Conservation (phyloP, 768 basidiomycete species). For the Russula griseocarnosa region DNA sequence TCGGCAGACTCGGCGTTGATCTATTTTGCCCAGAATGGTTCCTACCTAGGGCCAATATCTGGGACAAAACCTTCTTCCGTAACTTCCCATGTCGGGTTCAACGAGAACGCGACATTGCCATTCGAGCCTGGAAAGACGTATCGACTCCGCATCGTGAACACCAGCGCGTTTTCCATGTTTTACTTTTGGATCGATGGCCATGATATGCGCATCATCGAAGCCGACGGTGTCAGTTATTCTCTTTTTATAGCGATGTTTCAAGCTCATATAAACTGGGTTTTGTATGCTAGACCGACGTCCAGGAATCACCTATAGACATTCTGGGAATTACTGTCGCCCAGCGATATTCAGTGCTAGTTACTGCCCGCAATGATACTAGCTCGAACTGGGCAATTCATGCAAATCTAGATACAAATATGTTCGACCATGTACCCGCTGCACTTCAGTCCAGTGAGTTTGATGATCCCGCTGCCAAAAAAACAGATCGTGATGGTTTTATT, state of each 20-base stretch:
- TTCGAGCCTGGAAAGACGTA: slow-evolving; percentile 90
- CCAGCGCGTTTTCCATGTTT: slow-evolving; percentile 66
- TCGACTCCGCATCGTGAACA: slow-evolving; percentile 83
- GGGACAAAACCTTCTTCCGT: slow-evolving; percentile 46
- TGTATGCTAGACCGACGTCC: slow-evolving; percentile 62
- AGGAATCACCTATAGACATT: slow-evolving; percentile 67
- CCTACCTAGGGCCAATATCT: slow-evolving; percentile 60
- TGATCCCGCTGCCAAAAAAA: neutral
- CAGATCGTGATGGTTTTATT: neutral
- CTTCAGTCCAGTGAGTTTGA: slow-evolving; percentile 65
- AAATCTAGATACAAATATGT: slow-evolving; percentile 89
- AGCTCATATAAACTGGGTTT: neutral
- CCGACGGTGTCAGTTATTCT: slow-evolving; percentile 59
- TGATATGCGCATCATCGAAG: slow-evolving; percentile 80
- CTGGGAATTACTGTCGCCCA: slow-evolving; percentile 81
- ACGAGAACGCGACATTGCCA: slow-evolving; percentile 78
- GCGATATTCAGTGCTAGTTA: slow-evolving; percentile 89
- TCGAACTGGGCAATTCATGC: slow-evolving; percentile 88
- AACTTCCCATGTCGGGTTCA: slow-evolving; percentile 68
- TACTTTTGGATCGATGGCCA: slow-evolving; percentile 91
- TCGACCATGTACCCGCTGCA: slow-evolving; percentile 69
- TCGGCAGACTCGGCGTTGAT: slow-evolving; percentile 68
- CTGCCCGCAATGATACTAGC: slow-evolving; percentile 75
- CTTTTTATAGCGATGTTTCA: neutral
- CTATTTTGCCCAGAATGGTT: slow-evolving; percentile 73